These are phyloP conservation scores for Aspergillus piperis DNA, from an alignment of 2,329 filamentous ascomycete species.

Conservation along the genomic window DNA sequence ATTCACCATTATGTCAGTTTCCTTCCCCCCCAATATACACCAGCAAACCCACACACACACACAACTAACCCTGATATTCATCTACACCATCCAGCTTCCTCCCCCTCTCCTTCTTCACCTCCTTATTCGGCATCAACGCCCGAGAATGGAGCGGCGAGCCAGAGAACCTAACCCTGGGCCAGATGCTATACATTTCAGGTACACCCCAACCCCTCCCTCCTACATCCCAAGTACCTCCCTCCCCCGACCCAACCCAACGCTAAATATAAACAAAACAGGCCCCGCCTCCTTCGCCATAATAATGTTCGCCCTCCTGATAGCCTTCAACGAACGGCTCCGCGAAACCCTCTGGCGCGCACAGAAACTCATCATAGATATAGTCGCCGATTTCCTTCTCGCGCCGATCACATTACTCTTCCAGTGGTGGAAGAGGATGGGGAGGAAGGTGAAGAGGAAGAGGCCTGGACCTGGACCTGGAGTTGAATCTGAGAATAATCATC, in stretches of 20 bases:
- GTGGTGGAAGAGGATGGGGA: not conserved
- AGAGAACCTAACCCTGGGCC: conserved; percentile 37
- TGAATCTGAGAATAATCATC: too few species aligned
- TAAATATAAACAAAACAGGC: conserved; percentile 11
- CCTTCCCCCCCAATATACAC: not conserved
- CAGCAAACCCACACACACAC: not conserved
- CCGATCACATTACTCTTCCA: conserved; percentile 16
- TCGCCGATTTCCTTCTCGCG: conserved; percentile 25
- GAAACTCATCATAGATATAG: conserved; percentile 26
- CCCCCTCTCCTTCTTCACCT: conserved; percentile 66
- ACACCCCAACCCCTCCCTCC: not conserved
- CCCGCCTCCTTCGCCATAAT: conserved; percentile 56
- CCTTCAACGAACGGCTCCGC: conserved; percentile 50
- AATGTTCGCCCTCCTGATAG: conserved; percentile 53
- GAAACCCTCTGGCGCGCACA: conserved; percentile 26
- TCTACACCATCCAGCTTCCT: conserved; percentile 48
- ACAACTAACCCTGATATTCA: not conserved
- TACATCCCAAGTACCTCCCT: too few species aligned
- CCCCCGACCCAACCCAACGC: not conserved
- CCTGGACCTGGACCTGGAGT: too few species aligned
- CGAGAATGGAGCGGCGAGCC: conserved; percentile 58
- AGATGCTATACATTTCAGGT: conserved; percentile 35
- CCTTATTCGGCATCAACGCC: conserved; percentile 67
- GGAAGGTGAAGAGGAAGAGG: conserved; percentile 4
- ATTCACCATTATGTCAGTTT: conserved; percentile 60